Base-by-base conservation (phyloP, 2,329 filamentous ascomycete species). In the Sphaerulina musiva region DNA sequence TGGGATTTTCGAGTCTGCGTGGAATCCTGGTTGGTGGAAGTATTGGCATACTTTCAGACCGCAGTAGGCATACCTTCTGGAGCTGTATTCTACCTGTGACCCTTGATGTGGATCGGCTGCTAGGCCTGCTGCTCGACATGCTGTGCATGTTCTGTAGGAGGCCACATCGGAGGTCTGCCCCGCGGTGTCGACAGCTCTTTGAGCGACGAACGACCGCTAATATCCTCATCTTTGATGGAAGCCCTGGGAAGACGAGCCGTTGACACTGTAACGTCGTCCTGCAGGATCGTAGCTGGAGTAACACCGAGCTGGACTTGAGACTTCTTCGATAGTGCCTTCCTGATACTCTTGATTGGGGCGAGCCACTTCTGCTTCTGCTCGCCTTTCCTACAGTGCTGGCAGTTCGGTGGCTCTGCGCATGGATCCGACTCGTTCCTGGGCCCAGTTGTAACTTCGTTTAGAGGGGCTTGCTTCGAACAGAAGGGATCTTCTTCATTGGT, bases 81-180 rank as follows among this genome's bases (percentile, higher is more conserved):
- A 3, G 12, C 12, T 10, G 34, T 8, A 36, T 36, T 36, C 34
- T 8, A 36, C 34, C 34, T 36, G 34, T 6, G 40, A n/a, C 41
- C 9, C 17, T 44, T 8, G 14, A 26, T 9, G 14, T 26, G 6
- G 11, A 20, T 14, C 41, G 17, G 40, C 40, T 29, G 4, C 48
- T 51, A 51, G 17, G 40, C 48, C 6, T 32, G 40, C 40, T 51
- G 40, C 48, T 51, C 48, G 14, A 51, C 40, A 38, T 51, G 48
- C 41, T 51, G 40, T 32, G 48, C 48, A 4, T 29, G 40, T 17
- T 51, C 39, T 7, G 48, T 50, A 38, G 29, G 17, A 17, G 40
- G 48, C 31, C 32, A 14, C 1, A 38, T 29, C 11, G 20, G 38
- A n/a, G 14, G 36, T n/a, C 48, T 31, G 10, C 38, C 39, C n/a